Percentiles rank a stretch among this genome's conserved stretches.
Conservation (phyloP, 768 basidiomycete genomes). For the Leccinum subtestaceum region DNA sequence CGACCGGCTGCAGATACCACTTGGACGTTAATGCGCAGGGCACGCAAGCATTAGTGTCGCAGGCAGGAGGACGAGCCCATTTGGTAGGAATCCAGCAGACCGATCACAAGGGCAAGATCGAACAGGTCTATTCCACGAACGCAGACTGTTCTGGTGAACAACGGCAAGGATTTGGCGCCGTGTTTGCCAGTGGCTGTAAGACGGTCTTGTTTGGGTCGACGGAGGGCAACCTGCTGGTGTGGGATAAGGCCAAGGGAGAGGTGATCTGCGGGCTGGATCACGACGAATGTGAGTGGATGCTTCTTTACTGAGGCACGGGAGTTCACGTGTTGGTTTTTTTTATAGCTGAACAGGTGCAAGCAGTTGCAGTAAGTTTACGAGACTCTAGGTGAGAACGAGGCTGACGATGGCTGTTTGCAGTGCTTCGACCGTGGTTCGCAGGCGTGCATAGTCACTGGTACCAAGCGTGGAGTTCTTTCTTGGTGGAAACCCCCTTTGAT, state of each 20-base stretch:
- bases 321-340: conserved; percentile 7
- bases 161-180: conserved; percentile 42
- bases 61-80: conserved; percentile 47
- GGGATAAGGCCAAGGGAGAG: conserved; percentile 55
- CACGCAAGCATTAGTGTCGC: conserved; percentile 52
- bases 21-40: conserved; percentile 51
- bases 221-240: conserved; percentile 56
- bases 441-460: conserved; percentile 52
- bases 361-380: conserved; percentile 33
- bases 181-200: conserved; percentile 52
- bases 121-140: conserved; percentile 50
- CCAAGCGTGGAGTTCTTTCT: conserved; percentile 49
- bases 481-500: conserved; percentile 50
- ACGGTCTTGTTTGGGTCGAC: conserved; percentile 55
- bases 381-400: conserved; percentile 12
- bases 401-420: conserved; percentile 31
- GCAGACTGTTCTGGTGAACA: conserved; percentile 28
- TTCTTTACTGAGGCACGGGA: neutral
- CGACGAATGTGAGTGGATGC: conserved; percentile 45
- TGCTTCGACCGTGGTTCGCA: conserved; percentile 44
- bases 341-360: conserved; percentile 32
- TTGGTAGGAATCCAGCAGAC: conserved; percentile 50
- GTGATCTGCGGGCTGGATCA: conserved; percentile 62
- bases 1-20: conserved; percentile 39
- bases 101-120: conserved; percentile 51